Conservation (phyloP, 1,139 yeast genomes). For the Pichia sp. region DNA sequence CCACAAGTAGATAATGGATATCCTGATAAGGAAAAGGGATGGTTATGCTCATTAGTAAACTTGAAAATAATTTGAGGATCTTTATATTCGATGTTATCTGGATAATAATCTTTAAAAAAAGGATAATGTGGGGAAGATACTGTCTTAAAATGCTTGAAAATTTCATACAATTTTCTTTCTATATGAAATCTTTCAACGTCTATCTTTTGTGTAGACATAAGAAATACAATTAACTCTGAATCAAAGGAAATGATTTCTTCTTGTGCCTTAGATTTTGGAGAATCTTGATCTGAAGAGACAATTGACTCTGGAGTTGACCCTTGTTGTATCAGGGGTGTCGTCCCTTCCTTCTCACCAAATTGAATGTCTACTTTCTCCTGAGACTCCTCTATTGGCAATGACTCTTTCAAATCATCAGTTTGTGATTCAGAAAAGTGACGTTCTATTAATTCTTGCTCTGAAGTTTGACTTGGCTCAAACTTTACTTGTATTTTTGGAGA, state of each 20-base stretch:
- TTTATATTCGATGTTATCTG: conserved; percentile 1
- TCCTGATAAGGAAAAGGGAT: conserved; percentile 10
- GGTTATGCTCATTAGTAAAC: conserved; percentile 4
- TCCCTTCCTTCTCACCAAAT: background rate
- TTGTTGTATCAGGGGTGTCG: background rate
- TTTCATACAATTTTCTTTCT: background rate
- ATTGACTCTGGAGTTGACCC: conserved; percentile 9
- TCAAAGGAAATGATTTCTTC: conserved; percentile 2
- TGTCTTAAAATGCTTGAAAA: background rate
- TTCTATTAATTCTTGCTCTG: no score
- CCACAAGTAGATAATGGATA: conserved; percentile 7
- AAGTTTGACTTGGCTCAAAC: no score
- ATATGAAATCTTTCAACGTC: conserved; percentile 1
- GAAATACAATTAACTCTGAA: conserved; percentile 7
- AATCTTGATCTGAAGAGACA: background rate
- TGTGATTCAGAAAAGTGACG: background rate
- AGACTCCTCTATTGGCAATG: background rate
- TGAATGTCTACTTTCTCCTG: no score
- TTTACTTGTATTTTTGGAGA: no score
- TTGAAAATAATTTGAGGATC: conserved; percentile 8
- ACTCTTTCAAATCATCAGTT: background rate
- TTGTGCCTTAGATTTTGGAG: no score
- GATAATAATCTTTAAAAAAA: background rate
- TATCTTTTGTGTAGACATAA: conserved; percentile 8
- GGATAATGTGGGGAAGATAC: conserved; percentile 8